phyloP scores from a whole-genome alignment of 2,329 filamentous ascomycete species.

The Penicillium sp. region DNA sequence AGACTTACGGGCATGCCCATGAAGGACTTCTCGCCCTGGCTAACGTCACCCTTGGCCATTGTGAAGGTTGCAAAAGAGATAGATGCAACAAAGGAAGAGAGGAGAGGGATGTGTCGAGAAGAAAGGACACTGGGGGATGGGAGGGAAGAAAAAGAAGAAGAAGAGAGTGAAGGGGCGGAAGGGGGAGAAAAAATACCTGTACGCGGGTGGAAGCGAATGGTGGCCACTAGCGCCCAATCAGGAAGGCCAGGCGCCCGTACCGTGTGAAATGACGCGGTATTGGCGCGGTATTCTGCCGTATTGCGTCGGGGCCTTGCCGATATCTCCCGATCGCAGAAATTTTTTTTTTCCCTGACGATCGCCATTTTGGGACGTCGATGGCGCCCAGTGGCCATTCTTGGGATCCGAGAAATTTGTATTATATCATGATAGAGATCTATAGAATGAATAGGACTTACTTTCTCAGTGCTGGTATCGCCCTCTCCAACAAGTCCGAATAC shows the following conservation, averaged over 20 bases:
- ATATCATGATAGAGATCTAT: background rate
- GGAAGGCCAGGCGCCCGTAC: conserved; percentile 12
- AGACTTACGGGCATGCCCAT: conserved; percentile 55
- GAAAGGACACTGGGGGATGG: conserved; percentile 36
- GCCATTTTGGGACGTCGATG: background rate
- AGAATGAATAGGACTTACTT: background rate
- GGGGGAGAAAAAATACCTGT: conserved; percentile 43
- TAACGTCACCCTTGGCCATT: conserved; percentile 52
- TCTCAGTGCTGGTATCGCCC: background rate
- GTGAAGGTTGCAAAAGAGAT: conserved; percentile 46
- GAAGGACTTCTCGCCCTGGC: conserved; percentile 56
- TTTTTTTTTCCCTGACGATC: conserved; percentile 1
- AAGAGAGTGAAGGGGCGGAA: conserved; percentile 44
- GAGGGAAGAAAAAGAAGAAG: conserved; percentile 50
- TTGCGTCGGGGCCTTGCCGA: conserved; percentile 31
- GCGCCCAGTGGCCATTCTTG: background rate
- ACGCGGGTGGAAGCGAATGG: conserved; percentile 40
- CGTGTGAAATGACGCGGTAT: conserved; percentile 5
- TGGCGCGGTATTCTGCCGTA: conserved; percentile 15
- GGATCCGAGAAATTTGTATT: background rate
- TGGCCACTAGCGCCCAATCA: conserved; percentile 35
- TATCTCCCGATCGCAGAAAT: conserved; percentile 41
- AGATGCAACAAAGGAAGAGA: conserved; percentile 45
- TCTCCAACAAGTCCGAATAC: background rate
- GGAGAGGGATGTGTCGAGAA: conserved; percentile 40